These are phyloP conservation scores for Thozetella sp. DNA, from an alignment of 495 filamentous ascomycete species.

Conservation along the genomic window DNA sequence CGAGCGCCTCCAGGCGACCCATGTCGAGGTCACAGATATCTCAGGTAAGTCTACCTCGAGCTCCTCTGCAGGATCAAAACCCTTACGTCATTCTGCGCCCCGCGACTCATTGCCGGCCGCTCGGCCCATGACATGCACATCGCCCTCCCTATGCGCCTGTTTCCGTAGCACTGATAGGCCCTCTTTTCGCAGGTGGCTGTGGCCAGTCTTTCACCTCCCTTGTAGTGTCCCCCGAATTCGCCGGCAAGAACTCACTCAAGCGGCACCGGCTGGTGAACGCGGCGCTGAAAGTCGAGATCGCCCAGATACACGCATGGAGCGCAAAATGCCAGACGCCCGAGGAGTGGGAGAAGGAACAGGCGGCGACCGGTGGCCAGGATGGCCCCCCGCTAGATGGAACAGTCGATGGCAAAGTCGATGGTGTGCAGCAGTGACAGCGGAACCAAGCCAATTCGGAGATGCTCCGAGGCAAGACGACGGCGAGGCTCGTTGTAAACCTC, in stretches of 20 bases:
- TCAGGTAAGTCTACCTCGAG: constrained; percentile 63
- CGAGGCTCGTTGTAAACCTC: too few relatives aligned
- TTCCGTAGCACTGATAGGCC: neutral
- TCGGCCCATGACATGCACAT: neutral
- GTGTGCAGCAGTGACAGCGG: constrained; percentile 37
- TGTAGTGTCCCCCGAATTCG: constrained; percentile 87
- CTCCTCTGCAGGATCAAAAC: neutral
- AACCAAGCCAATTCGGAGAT: too few relatives aligned
- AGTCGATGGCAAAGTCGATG: constrained; percentile 37
- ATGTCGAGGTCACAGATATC: constrained; percentile 92
- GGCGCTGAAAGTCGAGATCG: constrained; percentile 88
- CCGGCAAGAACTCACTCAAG: constrained; percentile 83
- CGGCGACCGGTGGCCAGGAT: constrained; percentile 22
- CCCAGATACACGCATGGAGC: constrained; percentile 96
- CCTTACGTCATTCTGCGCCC: neutral
- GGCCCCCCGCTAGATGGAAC: constrained; percentile 44
- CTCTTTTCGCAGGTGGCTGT: constrained; percentile 73
- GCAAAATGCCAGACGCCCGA: constrained; percentile 95
- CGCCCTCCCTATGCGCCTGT: neutral
- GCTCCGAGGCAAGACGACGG: too few relatives aligned
- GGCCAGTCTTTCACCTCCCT: constrained; percentile 93
- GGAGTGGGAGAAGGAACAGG: constrained; percentile 74
- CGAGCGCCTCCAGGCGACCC: constrained; percentile 72
- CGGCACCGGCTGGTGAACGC: constrained; percentile 89
- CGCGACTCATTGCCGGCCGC: too few relatives aligned